Evolutionary conservation across 331 rosid genomes (phyloP).

Genomic region (Telfairia occidentalis): DNA sequence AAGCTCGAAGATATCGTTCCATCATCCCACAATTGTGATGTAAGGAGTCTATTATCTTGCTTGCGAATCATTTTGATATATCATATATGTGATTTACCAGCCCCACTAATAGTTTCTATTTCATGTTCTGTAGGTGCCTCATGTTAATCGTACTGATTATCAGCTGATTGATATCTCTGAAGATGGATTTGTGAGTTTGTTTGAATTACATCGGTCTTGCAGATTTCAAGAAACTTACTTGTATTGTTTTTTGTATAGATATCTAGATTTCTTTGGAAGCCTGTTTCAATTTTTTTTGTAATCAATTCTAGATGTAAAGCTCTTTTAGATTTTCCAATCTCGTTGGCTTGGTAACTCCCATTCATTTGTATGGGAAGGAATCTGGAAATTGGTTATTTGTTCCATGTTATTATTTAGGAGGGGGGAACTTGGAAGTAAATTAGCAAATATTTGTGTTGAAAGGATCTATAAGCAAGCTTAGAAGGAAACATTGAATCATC

Average conservation of each 20-base stretch:
- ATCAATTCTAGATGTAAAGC: neutral
- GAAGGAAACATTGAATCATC: neutral
- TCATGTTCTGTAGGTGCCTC: conserved; percentile 23
- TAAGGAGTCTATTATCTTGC: neutral
- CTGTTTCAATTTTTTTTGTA: neutral
- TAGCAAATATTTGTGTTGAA: neutral
- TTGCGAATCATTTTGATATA: neutral
- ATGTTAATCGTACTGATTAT: conserved; percentile 33
- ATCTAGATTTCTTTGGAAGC: neutral
- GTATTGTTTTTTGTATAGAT: neutral
- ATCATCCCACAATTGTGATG: conserved; percentile 33
- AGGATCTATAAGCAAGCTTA: neutral
- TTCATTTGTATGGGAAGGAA: neutral
- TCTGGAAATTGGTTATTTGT: neutral
- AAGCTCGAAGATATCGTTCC: conserved; percentile 37
- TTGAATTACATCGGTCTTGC: neutral
- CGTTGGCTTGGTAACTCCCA: neutral
- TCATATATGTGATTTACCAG: neutral
- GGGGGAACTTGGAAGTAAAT: neutral
- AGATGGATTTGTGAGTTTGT: conserved; percentile 27
- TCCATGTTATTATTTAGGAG: neutral
- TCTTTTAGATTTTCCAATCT: neutral
- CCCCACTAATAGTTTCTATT: neutral
- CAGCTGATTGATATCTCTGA: conserved; percentile 37
- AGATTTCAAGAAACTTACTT: neutral